Conservation (phyloP, 257 asterid species). For the Buddleja alternifolia region DNA sequence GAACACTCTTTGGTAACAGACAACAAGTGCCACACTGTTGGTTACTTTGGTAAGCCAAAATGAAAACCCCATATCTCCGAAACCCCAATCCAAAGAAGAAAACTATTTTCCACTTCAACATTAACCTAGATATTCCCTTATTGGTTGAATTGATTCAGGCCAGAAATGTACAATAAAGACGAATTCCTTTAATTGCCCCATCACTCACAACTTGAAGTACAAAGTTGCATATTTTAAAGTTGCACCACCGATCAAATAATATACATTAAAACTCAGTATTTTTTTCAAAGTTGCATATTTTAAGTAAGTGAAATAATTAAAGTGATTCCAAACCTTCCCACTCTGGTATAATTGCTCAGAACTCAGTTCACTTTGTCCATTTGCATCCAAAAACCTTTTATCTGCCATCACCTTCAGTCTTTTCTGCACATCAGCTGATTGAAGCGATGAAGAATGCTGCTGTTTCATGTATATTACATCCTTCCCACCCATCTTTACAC, state of each 20-base stretch:
- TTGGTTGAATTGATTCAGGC: neutral
- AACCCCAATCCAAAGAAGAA: conserved; percentile 13
- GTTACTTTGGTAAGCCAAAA: neutral
- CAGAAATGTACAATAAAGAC: conserved; percentile 3
- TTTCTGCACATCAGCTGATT: conserved; percentile 86
- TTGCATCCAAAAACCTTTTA: conserved; percentile 75
- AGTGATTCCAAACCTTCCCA: conserved; percentile 57
- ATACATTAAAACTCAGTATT: neutral
- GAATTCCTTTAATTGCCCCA: neutral
- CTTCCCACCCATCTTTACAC: conserved; percentile 97
- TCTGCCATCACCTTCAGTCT: conserved; percentile 80
- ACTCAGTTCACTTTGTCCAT: conserved; percentile 47
- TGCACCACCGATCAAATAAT: conserved; percentile 11
- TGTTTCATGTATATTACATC: conserved; percentile 91
- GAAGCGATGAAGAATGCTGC: conserved; percentile 88
- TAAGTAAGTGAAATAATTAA: conserved; percentile 24
- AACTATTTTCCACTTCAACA: conserved; percentile 10
- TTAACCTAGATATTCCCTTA: too few species aligned
- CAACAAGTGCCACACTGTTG: conserved; percentile 6
- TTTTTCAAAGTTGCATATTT: conserved; percentile 12
- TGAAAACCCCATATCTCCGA: neutral
- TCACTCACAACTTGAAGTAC: conserved; percentile 11
- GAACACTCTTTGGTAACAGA: conserved; percentile 1
- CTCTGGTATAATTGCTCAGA: conserved; percentile 49
- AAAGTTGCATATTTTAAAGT: conserved; percentile 13